A percentile compares a stretch with the other conserved stretches of the same genome.
These are phyloP conservation scores for Exophiala sp. DNA, from an alignment of 2,329 filamentous ascomycete genomes.

Conservation along the genomic window DNA sequence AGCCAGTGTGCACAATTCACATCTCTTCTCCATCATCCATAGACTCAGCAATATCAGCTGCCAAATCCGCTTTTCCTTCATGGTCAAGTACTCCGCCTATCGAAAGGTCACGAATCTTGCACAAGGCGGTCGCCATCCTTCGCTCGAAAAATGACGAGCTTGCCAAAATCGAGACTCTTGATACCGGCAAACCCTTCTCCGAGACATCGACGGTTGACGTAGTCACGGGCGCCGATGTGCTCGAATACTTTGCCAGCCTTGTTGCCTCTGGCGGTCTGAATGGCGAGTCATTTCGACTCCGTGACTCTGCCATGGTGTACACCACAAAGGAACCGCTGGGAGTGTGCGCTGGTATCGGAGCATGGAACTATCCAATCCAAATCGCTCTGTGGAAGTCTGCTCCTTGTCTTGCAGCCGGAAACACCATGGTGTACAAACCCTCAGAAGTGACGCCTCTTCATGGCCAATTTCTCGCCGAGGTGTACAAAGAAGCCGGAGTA, in stretches of 20 bases:
- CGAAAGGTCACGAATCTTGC: slow-evolving; percentile 72
- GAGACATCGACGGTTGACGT: slow-evolving; percentile 84
- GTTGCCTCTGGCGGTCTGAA: slow-evolving; percentile 75
- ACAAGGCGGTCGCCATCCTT: slow-evolving; percentile 69
- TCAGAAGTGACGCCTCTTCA: slow-evolving; percentile 86
- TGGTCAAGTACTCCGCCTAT: slow-evolving; percentile 77
- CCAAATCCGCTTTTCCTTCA: slow-evolving; percentile 65
- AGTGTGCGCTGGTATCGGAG: slow-evolving; percentile 81
- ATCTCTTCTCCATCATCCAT: slow-evolving; percentile 64
- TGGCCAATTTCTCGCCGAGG: slow-evolving; percentile 67
- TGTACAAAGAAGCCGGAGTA: slow-evolving; percentile 75
- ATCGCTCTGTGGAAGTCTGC: slow-evolving; percentile 89
- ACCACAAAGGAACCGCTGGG: slow-evolving; percentile 78
- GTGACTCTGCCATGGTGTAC: slow-evolving; percentile 76
- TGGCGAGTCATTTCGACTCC: slow-evolving; percentile 71
- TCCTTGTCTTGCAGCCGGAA: slow-evolving; percentile 78
- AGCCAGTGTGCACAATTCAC: slow-evolving; percentile 68
- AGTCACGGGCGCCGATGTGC: slow-evolving; percentile 75
- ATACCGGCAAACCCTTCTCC: slow-evolving; percentile 81
- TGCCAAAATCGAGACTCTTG: slow-evolving; percentile 73
- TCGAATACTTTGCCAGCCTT: slow-evolving; percentile 81
- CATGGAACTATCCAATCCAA: slow-evolving; percentile 90
- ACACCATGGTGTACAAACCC: slow-evolving; percentile 88
- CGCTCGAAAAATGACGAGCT: slow-evolving; percentile 75
- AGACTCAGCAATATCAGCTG: slow-evolving; percentile 68